phyloP scores from a whole-genome alignment of 208 protist species.

The Wallacemonas sp. region DNA sequence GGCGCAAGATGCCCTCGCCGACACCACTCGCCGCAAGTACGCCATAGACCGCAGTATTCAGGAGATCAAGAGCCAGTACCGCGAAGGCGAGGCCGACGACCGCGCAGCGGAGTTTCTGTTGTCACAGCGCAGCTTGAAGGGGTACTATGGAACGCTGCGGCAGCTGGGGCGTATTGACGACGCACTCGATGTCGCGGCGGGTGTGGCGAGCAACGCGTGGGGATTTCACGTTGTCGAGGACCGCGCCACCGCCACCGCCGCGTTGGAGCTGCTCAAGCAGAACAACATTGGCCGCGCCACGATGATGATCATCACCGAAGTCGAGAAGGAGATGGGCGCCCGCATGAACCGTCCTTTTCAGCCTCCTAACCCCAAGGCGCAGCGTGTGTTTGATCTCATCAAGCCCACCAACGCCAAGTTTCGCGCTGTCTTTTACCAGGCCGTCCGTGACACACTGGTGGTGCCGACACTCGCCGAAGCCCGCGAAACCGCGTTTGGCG shows the following conservation, averaged over 20 bases:
- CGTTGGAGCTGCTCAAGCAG: constrained; percentile 91
- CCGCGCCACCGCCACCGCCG: constrained; percentile 83
- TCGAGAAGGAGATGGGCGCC: constrained; percentile 61
- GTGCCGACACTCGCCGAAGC: constrained; percentile 91
- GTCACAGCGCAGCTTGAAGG: constrained; percentile 80
- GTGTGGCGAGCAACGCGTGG: constrained; percentile 95
- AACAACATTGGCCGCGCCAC: constrained; percentile 95
- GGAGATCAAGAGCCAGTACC: constrained; percentile 74
- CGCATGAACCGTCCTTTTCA: constrained; percentile 50
- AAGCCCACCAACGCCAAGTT: constrained; percentile 87
- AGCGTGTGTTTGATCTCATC: constrained; percentile 95
- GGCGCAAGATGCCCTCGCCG: constrained; percentile 68
- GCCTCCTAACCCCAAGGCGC: constrained; percentile 54
- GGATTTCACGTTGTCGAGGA: constrained; percentile 98
- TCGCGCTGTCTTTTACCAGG: constrained; percentile 95
- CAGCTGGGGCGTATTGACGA: constrained; percentile 97
- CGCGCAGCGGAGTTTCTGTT: constrained; percentile 84
- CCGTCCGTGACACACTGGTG: constrained; percentile 97
- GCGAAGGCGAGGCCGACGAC: constrained; percentile 85
- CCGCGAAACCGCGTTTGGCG: constrained; percentile 81
- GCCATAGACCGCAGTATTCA: constrained; percentile 77
- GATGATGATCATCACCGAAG: constrained; percentile 97
- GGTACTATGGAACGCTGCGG: constrained; percentile 96
- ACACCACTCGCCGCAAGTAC: constrained; percentile 69
- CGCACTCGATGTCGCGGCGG: constrained; percentile 97